phyloP scores from a whole-genome alignment of 768 basidiomycete genomes.

The Jaapia argillacea region DNA sequence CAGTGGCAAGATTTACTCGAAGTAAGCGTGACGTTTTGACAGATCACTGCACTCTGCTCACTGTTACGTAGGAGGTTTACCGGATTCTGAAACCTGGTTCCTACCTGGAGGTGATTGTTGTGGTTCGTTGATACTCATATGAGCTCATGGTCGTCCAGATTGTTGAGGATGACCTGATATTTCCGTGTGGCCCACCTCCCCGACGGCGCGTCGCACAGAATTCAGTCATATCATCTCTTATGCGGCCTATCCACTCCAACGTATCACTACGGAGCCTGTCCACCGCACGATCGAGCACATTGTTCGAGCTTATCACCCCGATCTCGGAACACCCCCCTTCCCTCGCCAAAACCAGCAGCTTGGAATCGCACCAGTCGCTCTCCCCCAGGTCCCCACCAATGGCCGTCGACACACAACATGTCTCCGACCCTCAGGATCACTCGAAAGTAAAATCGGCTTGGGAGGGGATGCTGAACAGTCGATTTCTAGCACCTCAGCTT shows the following conservation, averaged over 20 bases:
- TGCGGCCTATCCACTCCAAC: constrained; percentile 2
- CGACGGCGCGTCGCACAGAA: neutral
- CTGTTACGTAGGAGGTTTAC: constrained; percentile 42
- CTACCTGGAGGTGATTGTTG: constrained; percentile 43
- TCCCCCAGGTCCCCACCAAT: neutral
- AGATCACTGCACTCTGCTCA: constrained; percentile 6
- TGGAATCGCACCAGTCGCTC: neutral
- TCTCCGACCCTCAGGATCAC: constrained; percentile 49
- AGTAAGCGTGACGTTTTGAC: constrained; percentile 29
- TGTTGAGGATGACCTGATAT: constrained; percentile 66
- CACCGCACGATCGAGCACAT: neutral
- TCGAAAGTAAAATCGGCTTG: constrained; percentile 50
- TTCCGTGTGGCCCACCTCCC: constrained; percentile 37
- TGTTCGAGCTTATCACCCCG: neutral
- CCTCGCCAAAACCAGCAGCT: neutral
- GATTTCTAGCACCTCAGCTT: constrained; percentile 44
- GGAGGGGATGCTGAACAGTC: constrained; percentile 52
- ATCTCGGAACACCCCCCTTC: neutral
- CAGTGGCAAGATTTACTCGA: constrained; percentile 61
- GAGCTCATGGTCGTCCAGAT: constrained; percentile 40
- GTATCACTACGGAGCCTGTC: constrained; percentile 12
- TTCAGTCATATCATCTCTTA: constrained; percentile 9
- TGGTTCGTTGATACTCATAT: neutral
- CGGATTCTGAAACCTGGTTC: constrained; percentile 57
- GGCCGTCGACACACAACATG: constrained; percentile 4